Base-by-base conservation (phyloP, 1,139 yeast species). In the Yamadazyma friedrichii region DNA sequence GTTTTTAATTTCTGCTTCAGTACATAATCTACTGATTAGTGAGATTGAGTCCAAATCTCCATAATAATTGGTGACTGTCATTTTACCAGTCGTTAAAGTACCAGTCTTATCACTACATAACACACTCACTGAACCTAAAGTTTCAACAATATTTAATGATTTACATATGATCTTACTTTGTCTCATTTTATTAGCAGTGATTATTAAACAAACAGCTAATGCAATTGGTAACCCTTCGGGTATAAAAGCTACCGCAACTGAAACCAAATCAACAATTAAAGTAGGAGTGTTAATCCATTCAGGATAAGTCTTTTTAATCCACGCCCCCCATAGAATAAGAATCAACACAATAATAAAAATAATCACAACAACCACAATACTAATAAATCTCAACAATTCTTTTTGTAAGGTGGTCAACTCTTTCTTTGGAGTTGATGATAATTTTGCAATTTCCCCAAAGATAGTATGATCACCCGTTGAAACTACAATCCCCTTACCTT, bases 291-390 rank as follows among this genome's bases (percentile, higher is more conserved):
- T 56, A 33, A 65, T 62, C 70, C 70, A 65, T 37, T 53, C 51
- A n/a, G 64, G 67, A 37, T 62, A 56, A 9, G 40, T 42, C 20
- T 54, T 46, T 32, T 57, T 55, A 15, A 64, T 46, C 65, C 74
- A 75, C n/a, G 69, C 69, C 40, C 65, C 78, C 80, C 80, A 76
- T 12, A 73, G 51, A 33, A 73, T 58, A 44, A 49, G 34, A 9
- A 62, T 48, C 15, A 63, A 39, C 5, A 64, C 52, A 11, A 57
- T 51, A 42, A 64, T 53, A 10, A 42, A 15, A 5, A 63, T 38
- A 40, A 64, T 62, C 10, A 63, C 49, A 2, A 38, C 20, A 5
- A 53, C 49, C 9, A 58, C 53, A 22, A 61, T 49, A 4, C 48
- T 42, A 15, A 64, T 65, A 42, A 64, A 64, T 35, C 65, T 47